phyloP scores from a whole-genome alignment of 169 alveolate species.

The Plasmodium malariae region DNA sequence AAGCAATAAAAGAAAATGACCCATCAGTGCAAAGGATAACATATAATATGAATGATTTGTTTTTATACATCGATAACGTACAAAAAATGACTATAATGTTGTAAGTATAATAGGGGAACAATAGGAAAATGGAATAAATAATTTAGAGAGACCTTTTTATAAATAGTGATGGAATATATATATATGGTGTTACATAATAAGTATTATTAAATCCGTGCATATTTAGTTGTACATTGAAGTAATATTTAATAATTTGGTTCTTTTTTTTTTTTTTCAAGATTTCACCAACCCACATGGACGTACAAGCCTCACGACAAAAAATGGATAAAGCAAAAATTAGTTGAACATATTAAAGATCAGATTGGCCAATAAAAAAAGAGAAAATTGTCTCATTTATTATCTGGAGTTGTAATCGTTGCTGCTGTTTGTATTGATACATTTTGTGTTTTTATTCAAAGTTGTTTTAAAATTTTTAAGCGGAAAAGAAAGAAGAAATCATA shows the following conservation, averaged over 20 bases:
- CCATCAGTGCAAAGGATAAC: constrained; percentile 76
- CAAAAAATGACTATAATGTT: constrained; percentile 62
- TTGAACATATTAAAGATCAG: constrained; percentile 76
- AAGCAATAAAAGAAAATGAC: constrained; percentile 77
- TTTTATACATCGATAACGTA: constrained; percentile 68
- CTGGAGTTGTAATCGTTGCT: not conserved
- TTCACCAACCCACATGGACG: constrained; percentile 62
- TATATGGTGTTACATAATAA: not conserved
- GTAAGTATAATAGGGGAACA: constrained; percentile 27
- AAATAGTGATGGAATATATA: not conserved
- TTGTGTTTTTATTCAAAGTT: not conserved
- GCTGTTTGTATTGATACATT: not conserved
- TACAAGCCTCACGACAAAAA: constrained; percentile 73
- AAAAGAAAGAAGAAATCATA: constrained; percentile 19
- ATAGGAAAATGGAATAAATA: not conserved
- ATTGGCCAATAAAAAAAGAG: constrained; percentile 43
- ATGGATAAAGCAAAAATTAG: constrained; percentile 76
- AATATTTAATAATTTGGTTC: no score
- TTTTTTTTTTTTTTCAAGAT: constrained; percentile 26
- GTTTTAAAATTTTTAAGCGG: not conserved
- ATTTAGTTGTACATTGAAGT: no score
- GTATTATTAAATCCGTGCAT: not conserved
- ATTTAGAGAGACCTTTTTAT: not conserved
- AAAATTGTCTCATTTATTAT: not conserved
- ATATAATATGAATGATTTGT: constrained; percentile 72